Evolutionary conservation across 148 eudicot species (phyloP), one percentile per base, ranked within the genome.

Genomic region (Drosera capensis): DNA sequence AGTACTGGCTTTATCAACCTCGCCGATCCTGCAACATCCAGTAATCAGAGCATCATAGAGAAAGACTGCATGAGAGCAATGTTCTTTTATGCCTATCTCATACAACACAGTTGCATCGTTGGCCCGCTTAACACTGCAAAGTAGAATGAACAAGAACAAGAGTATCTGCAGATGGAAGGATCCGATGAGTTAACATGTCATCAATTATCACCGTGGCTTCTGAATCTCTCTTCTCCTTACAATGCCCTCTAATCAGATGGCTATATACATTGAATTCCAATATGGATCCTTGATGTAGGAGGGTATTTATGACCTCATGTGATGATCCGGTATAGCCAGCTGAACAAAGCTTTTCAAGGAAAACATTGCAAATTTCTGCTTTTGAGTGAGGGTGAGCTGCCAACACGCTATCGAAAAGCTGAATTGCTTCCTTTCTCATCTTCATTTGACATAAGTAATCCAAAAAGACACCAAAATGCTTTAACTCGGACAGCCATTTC

Each of bases 231-330:
- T 62, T 79, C 65, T 76, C 80, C 55, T 23, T 57, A 45, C 54
- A 66, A 55, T 73, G 69, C 35, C 87, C 78, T 23, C 52, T 48
- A 14, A 79, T 45, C 43, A 79, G 58, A 71, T 66, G 64, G 61
- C 60, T 48, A 60, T 73, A 73, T 31, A 61, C 45, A 35, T 40
- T 14, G 31, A 37, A 49, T 53, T 67, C 70, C 74, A 68, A 57
- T 43, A 34, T 34, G 44, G 38, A 58, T 13, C 59, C 66, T 42
- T 53, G 60, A 14, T 61, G 58, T 34, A 53, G 55, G 34, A 77
- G 68, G 53, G 67, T 66, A 19, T 72, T 48, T 7, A 63, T 45
- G 51, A 76, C 55, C 48, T 41, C 55, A 57, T 54, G 41, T 45
- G 77, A 77, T 25, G 51, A 23, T n/a, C 41, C 45, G 0, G 77